phyloP scores from a whole-genome alignment of 2,329 filamentous ascomycete genomes.

The Aspergillus sp. region DNA sequence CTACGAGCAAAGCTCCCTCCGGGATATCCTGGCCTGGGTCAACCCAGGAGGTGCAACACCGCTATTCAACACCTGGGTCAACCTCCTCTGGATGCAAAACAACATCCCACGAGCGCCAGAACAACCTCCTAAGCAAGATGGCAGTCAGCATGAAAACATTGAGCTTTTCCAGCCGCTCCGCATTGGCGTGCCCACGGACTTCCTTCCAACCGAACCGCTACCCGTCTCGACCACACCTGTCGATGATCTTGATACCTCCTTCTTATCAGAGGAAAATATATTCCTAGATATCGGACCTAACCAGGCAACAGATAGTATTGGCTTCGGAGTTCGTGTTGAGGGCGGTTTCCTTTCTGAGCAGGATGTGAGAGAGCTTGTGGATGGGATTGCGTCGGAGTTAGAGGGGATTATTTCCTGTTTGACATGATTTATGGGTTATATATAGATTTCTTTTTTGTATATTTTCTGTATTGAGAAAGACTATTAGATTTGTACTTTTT shows the following conservation, averaged over 20 bases:
- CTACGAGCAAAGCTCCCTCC: constrained; percentile 31
- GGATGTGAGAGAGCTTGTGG: constrained; percentile 19
- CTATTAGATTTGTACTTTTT: not conserved
- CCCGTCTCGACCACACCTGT: constrained; percentile 19
- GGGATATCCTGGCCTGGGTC: constrained; percentile 24
- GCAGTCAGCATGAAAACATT: not conserved
- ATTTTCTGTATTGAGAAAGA: not conserved
- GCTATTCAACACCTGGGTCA: constrained; percentile 34
- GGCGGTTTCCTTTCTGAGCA: constrained; percentile 20
- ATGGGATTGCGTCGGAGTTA: constrained; percentile 22
- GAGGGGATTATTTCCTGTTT: constrained; percentile 12
- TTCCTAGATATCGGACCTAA: constrained; percentile 30
- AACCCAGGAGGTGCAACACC: constrained; percentile 8
- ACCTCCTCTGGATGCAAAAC: constrained; percentile 31
- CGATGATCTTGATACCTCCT: constrained; percentile 23
- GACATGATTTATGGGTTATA: not conserved
- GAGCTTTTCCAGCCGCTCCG: constrained; percentile 22
- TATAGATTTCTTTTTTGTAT: not conserved
- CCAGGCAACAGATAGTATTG: constrained; percentile 22
- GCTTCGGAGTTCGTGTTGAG: constrained; percentile 30
- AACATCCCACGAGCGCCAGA: constrained; percentile 4
- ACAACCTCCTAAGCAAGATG: not conserved
- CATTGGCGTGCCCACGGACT: constrained; percentile 29
- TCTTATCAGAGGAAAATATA: constrained; percentile 23
- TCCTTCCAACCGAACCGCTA: constrained; percentile 20